A percentile compares a stretch with the other conserved stretches of the same genome.
Conservation (phyloP, 805 yeast species). For the Soucietia sequanensis region DNA sequence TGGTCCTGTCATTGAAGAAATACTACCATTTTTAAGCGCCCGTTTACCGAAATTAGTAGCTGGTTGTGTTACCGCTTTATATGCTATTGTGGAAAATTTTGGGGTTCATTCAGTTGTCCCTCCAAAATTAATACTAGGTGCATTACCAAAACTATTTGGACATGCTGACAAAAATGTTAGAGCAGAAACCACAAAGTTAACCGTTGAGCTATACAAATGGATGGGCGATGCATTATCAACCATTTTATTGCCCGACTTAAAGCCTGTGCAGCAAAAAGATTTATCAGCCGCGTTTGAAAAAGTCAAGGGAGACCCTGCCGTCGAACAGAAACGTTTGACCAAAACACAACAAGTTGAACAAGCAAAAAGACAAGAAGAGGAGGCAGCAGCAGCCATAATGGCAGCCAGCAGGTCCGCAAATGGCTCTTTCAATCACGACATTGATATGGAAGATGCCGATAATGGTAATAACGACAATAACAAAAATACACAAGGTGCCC, state of each 20-base stretch:
- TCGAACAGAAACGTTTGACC: conserved; percentile 56
- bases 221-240: conserved; percentile 62
- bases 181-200: conserved; percentile 66
- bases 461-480: conserved; percentile 6
- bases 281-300: conserved; percentile 65
- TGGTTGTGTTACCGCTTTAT: conserved; percentile 58
- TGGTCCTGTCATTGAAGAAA: conserved; percentile 62
- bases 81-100: conserved; percentile 54
- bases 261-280: conserved; percentile 91
- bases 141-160: conserved; percentile 66
- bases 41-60: conserved; percentile 77
- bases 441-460: conserved; percentile 31
- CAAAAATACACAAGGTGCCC: conserved; percentile 1
- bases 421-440: conserved; percentile 21
- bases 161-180: conserved; percentile 89
- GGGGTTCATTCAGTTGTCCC: conserved; percentile 58
- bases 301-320: conserved; percentile 34
- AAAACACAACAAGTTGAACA: conserved; percentile 47
- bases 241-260: conserved; percentile 65
- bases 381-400: conserved; percentile 12
- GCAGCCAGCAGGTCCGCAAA: conserved; percentile 10
- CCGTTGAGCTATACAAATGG: conserved; percentile 72
- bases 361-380: conserved; percentile 10
- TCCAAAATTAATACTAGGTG: conserved; percentile 56
- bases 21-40: conserved; percentile 60